Base-by-base conservation (phyloP, 352 stramenopile genomes). In the Pythium scleroteichum region DNA sequence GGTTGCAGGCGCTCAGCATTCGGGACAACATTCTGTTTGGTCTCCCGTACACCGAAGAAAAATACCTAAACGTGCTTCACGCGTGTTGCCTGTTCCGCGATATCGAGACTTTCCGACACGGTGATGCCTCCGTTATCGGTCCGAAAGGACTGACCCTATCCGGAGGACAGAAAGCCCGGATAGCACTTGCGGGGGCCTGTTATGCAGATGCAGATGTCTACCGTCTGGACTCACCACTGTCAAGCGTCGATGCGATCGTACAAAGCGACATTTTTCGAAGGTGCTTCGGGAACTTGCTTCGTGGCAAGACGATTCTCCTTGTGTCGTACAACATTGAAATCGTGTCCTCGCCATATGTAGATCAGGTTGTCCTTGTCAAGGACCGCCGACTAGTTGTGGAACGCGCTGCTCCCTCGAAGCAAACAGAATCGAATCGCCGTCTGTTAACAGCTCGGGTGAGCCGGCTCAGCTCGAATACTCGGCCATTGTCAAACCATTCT, bases 1-100 rank as follows among this genome's bases (percentile, higher is more conserved):
- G 94, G 69, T 97, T 98, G 29, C 78, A 97, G 60, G 98, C 98
- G 73, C 86, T 82, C 39, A 94, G 84, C 10, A 62, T 98, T 4
- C 70, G 75, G 16, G 82, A 96, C 20, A 98, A 98, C 71, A 94
- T 98, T 57, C 68, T 97, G 24, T 98, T 97, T 68, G 86, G 88
- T 22, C 61, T 75, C 46, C 63, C 59, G 4, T 83, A 66, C 19
- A 51, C 77, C 52, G 54, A 63, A 50, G 56, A 46, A 1, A 66
- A 63, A 40, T 85, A 85, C 42, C 24, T 68, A 20, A 66, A 64
- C 29, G 76, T 82, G n/a, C 53, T 94, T 9, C 42, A 73, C 42
- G 72, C 73, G 6, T 97, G 88, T 62, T 76, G 79, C 26, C 64
- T 97, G 19, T 46, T 75, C 0, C 77, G 83, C 41, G 92, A 98